phyloP scores from a whole-genome alignment of 179 eudicot genomes.

The Spergularia azorica region DNA sequence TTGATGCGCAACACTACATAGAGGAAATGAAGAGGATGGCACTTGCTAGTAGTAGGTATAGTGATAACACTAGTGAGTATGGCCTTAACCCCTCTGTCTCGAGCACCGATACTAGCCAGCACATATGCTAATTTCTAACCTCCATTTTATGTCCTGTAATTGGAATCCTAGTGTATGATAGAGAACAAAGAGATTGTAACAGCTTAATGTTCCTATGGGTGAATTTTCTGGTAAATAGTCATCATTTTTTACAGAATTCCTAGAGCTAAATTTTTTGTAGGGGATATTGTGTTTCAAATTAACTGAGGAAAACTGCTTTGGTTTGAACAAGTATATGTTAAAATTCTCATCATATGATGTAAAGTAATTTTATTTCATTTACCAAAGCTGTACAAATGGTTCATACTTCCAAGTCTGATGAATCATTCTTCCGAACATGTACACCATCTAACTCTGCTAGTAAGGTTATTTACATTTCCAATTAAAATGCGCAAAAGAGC shows the following conservation, averaged over 20 bases:
- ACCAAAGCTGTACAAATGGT: too few relatives aligned
- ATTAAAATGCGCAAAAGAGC: too few relatives aligned
- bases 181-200: background rate
- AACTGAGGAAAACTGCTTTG: background rate
- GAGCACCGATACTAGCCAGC: constrained; percentile 51
- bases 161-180: background rate
- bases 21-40: constrained; percentile 82
- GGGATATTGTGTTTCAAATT: background rate
- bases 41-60: constrained; percentile 53
- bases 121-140: background rate
- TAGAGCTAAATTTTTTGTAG: constrained; percentile 6
- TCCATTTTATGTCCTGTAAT: too few relatives aligned
- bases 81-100: constrained; percentile 66
- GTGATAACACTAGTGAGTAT: constrained; percentile 83
- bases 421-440: too few relatives aligned
- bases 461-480: too few relatives aligned
- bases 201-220: background rate
- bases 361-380: too few relatives aligned
- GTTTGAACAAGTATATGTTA: too few relatives aligned
- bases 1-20: constrained; percentile 64
- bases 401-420: too few relatives aligned
- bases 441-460: too few relatives aligned
- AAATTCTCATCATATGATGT: too few relatives aligned
- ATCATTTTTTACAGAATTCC: background rate
- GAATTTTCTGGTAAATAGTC: constrained; percentile 8